phyloP scores from a whole-genome alignment of 768 basidiomycete genomes.

The Boletellus ananiceps region DNA sequence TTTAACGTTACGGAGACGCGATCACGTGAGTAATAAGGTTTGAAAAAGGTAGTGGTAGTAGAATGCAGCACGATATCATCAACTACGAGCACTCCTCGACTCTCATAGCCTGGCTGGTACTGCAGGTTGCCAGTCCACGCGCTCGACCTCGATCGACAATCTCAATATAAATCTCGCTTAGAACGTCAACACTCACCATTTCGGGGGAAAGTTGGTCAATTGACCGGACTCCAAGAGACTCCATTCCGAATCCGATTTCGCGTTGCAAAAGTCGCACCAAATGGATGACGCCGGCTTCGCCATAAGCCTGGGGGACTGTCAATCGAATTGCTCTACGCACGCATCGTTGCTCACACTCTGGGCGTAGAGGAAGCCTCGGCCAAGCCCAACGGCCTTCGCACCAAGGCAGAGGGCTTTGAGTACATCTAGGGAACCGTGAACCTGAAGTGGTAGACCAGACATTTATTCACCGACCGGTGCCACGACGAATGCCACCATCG shows the following conservation, averaged over 20 bases:
- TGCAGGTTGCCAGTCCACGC: constrained; percentile 61
- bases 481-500: constrained; percentile 72
- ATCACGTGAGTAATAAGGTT: constrained; percentile 16
- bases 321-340: neutral
- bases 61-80: neutral
- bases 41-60: no score
- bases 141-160: constrained; percentile 44
- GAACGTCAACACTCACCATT: constrained; percentile 46
- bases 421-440: constrained; percentile 47
- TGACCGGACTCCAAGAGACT: constrained; percentile 63
- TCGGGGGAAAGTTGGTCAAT: constrained; percentile 67
- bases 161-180: constrained; percentile 1
- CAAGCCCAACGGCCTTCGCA: constrained; percentile 81
- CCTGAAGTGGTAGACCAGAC: neutral
- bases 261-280: constrained; percentile 63
- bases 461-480: constrained; percentile 52
- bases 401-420: constrained; percentile 89
- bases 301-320: constrained; percentile 55
- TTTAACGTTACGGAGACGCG: neutral
- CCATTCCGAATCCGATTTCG: constrained; percentile 77
- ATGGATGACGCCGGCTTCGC: constrained; percentile 64
- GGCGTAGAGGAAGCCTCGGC: constrained; percentile 81
- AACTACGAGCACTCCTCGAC: neutral
- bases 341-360: constrained; percentile 54
- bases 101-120: constrained; percentile 22